Base-by-base conservation (phyloP, 805 yeast species). In the Saccharomyces eubayanus region DNA sequence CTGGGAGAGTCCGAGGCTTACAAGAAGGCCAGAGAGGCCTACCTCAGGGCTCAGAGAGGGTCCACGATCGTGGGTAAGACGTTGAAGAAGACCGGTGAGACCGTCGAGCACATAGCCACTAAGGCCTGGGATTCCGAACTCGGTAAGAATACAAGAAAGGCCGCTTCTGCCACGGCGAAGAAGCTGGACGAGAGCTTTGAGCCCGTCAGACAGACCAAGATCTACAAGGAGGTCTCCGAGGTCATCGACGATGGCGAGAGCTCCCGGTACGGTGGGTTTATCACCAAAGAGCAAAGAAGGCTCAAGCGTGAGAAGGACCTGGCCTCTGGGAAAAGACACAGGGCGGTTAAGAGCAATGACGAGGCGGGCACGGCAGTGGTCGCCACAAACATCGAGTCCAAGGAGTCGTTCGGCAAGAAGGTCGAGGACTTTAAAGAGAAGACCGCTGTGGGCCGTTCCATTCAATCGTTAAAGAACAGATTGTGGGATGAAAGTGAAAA, bases 81-180 rank as follows among this genome's bases (percentile, higher is more conserved):
- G 46, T 81, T 89, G 53, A 80, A 82, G 63, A 87, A 87, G 72
- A 94, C 98, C 5, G 97, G 97, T n/a, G 89, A 87, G 63, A 92
- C 84, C 43, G 89, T 94, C 36, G 98, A 97, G 52, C 85, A 80
- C 54, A 96, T 84, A 47, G 98, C 97, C 3, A 76, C 80, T 43
- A 85, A 84, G 55, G 97, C 97, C 0, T 94, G 99, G 99, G 97
- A 94, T 57, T 89, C 97, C 1, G 88, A 94, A 27, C 87, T 92
- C 46, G 94, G 96, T 56, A 83, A 85, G 68, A 86, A 85, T 49
- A 91, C 96, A n/a, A 80, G 98, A 64, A 77, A 82, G 47, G 89
- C 90, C 0, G 92, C 89, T n/a, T 79, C 78, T 55, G 79, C 80
- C 51, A 83, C 97, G 3, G 97, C 95, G 1, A 89, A 88, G 53